phyloP scores from a whole-genome alignment of 495 filamentous ascomycete genomes.

The Aspergillus egyptiacus region DNA sequence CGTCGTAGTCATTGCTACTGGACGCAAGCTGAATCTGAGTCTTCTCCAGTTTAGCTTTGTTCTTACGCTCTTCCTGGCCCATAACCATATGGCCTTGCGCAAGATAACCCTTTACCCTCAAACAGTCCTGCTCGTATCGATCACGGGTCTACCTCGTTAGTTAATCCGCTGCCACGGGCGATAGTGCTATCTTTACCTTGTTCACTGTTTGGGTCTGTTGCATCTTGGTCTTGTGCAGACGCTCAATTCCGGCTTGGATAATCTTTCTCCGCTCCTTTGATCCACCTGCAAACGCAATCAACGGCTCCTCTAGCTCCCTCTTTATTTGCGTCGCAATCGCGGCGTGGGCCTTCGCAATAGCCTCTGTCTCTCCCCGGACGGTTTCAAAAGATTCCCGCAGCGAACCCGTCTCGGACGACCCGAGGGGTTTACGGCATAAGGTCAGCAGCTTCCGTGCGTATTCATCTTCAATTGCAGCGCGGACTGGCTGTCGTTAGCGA shows the following conservation, averaged over 20 bases:
- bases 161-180: neutral
- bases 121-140: slow-evolving; percentile 91
- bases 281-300: slow-evolving; percentile 84
- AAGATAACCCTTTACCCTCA: slow-evolving; percentile 97
- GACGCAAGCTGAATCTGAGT: slow-evolving; percentile 90
- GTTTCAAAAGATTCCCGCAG: slow-evolving; percentile 78
- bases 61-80: slow-evolving; percentile 98
- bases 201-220: slow-evolving; percentile 88
- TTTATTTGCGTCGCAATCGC: slow-evolving; percentile 91
- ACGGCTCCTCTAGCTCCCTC: slow-evolving; percentile 90
- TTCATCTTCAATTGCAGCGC: slow-evolving; percentile 93
- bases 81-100: slow-evolving; percentile 99
- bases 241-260: slow-evolving; percentile 86
- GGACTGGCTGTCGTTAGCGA: slow-evolving; percentile 49
- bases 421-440: slow-evolving; percentile 81
- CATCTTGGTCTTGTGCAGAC: slow-evolving; percentile 84
- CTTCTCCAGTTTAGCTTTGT: slow-evolving; percentile 98
- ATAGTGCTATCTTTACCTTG: slow-evolving; percentile 52
- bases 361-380: slow-evolving; percentile 85
- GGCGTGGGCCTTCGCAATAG: slow-evolving; percentile 89
- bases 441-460: slow-evolving; percentile 88
- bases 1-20: slow-evolving; percentile 89
- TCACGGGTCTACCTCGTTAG: slow-evolving; percentile 63
- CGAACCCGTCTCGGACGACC: slow-evolving; percentile 81
- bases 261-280: slow-evolving; percentile 96